Percentiles rank a stretch among this genome's conserved stretches.
These are phyloP conservation scores for Phytophthora multivora DNA, from an alignment of 352 stramenopile species.

Conservation along the genomic window DNA sequence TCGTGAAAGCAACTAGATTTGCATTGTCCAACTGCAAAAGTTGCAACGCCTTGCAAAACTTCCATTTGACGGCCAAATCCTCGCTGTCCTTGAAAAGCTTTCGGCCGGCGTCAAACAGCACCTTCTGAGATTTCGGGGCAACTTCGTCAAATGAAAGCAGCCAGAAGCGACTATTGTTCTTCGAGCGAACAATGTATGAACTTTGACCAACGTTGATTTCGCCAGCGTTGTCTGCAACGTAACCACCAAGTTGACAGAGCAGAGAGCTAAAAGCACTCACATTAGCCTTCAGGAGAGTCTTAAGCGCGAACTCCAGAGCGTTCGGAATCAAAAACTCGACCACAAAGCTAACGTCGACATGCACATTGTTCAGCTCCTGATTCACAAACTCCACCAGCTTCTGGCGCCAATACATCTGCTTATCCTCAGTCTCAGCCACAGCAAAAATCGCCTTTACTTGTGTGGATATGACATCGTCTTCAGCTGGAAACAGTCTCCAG, in stretches of 20 bases:
- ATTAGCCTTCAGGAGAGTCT: slow-evolving; percentile 46
- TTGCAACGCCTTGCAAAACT: slow-evolving; percentile 65
- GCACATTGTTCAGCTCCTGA: slow-evolving; percentile 51
- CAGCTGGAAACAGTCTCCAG: slow-evolving; percentile 67
- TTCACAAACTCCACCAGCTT: slow-evolving; percentile 61
- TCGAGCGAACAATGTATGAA: slow-evolving; percentile 44
- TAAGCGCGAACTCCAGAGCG: slow-evolving; percentile 55
- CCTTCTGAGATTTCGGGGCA: slow-evolving; percentile 25
- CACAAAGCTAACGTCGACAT: slow-evolving; percentile 61
- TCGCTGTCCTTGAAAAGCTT: slow-evolving; percentile 25
- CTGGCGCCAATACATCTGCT: slow-evolving; percentile 50
- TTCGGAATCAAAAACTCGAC: slow-evolving; percentile 61
- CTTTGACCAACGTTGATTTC: slow-evolving; percentile 57
- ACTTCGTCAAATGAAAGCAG: slow-evolving; percentile 32
- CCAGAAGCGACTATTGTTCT: slow-evolving; percentile 27
- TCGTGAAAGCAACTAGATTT: slow-evolving; percentile 50
- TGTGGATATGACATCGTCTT: slow-evolving; percentile 31
- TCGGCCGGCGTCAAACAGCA: slow-evolving; percentile 38
- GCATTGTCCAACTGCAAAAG: slow-evolving; percentile 46
- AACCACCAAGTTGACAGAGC: slow-evolving; percentile 57
- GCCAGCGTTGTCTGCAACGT: slow-evolving; percentile 45
- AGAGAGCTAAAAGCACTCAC: slow-evolving; percentile 54
- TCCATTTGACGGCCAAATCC: slow-evolving; percentile 66
- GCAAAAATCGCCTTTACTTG: slow-evolving; percentile 61
- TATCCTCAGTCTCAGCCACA: slow-evolving; percentile 17